Evolutionary conservation across 192 early-diverging fungal genomes (phyloP).

Genomic region (Gamsiella multidivaricata): DNA sequence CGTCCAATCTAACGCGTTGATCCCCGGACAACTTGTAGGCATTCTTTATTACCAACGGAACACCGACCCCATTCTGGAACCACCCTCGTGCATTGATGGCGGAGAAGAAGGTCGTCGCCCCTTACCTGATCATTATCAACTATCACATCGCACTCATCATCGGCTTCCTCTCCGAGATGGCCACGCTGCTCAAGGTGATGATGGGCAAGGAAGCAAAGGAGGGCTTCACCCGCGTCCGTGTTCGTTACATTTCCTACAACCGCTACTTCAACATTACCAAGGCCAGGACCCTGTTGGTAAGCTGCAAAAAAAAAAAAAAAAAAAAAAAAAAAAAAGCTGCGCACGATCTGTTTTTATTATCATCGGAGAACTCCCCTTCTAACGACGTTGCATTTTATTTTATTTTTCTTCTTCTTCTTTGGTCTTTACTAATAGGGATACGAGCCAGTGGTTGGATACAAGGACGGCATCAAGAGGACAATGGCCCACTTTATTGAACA

Average conservation of each 20-base stretch:
- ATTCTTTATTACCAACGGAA: constrained; percentile 93
- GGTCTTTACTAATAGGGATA: constrained; percentile 59
- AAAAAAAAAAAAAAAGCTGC: too few species aligned
- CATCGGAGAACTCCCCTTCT: too few species aligned
- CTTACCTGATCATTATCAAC: constrained; percentile 71
- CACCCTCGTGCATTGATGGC: constrained; percentile 79
- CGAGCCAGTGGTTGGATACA: constrained; percentile 63
- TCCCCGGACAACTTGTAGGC: constrained; percentile 73
- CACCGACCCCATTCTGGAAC: constrained; percentile 92
- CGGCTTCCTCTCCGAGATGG: constrained; percentile 72
- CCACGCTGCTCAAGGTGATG: constrained; percentile 69
- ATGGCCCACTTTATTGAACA: constrained; percentile 43
- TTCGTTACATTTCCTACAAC: constrained; percentile 81
- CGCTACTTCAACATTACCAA: constrained; percentile 92
- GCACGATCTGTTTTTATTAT: too few species aligned
- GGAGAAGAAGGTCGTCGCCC: constrained; percentile 65
- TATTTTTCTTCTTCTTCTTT: too few species aligned
- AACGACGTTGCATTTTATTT: too few species aligned
- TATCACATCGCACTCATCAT: constrained; percentile 58
- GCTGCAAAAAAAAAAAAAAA: too few species aligned
- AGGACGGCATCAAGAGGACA: constrained; percentile 63
- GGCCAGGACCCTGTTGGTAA: constrained; percentile 73
- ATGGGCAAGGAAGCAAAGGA: constrained; percentile 72
- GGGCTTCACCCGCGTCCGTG: constrained; percentile 80
- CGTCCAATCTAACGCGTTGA: too few species aligned